Conservation (phyloP, 75 land plant species). For the Azolla pinnata region DNA sequence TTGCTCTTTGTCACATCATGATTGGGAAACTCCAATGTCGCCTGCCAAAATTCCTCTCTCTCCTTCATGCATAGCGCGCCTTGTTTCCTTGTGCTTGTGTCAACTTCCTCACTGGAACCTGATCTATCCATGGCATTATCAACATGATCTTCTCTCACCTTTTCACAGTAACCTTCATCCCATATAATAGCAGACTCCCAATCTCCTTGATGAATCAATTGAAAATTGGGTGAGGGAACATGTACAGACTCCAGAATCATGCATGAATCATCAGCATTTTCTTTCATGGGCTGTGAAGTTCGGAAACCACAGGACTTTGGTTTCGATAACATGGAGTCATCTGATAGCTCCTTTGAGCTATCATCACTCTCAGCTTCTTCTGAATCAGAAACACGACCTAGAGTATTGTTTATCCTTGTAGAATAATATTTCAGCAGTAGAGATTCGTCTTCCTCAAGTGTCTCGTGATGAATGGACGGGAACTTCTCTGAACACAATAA, state of each 20-base stretch:
- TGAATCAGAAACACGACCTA: not conserved
- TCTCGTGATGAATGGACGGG: not conserved
- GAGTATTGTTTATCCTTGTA: not conserved
- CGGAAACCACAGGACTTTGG: too few species aligned
- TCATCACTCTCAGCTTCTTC: not conserved
- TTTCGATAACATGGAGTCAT: not conserved
- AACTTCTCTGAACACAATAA: not conserved
- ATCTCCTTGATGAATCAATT: conserved; percentile 72
- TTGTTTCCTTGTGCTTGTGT: not conserved
- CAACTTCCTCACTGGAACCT: conserved; percentile 3
- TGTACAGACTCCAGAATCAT: conserved; percentile 8
- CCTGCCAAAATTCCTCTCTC: not conserved
- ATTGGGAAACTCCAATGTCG: not conserved
- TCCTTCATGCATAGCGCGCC: not conserved
- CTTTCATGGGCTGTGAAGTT: conserved; percentile 51
- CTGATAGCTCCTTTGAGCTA: not conserved
- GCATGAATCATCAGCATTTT: conserved; percentile 6
- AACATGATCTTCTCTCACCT: conserved; percentile 13
- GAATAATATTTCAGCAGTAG: not conserved
- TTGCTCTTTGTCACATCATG: not conserved
- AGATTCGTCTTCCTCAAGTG: not conserved
- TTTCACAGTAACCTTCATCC: conserved; percentile 35
- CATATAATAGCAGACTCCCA: conserved; percentile 87
- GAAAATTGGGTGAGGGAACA: conserved; percentile 28
- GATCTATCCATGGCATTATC: conserved; percentile 24